Base-by-base conservation (phyloP, 129 eudicot genomes). In the Saussurea involucrata region DNA sequence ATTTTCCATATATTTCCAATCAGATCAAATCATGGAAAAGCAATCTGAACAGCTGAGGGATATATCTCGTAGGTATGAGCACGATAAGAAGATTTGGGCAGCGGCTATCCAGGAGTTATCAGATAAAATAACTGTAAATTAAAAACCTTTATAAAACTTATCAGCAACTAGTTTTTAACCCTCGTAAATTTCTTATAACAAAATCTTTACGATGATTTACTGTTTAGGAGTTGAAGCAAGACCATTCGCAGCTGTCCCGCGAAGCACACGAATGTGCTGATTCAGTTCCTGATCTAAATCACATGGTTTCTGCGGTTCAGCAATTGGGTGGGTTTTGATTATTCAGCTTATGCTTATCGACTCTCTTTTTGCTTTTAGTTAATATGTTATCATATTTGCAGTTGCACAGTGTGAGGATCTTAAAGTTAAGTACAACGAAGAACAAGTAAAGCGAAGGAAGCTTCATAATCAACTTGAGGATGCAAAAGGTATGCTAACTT, bases 351-450 rank as follows among this genome's bases (percentile, higher is more conserved):
- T 53, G 61, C 61, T 53, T 2, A 17, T 53, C 8, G 22, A 17
- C 61, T n/a, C 24, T 22, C n/a, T 53, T 53, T 1, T n/a, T 53
- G 61, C 61, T 53, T 53, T 53, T 53, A n/a, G 61, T n/a, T 53
- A 4, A 34, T 76, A 58, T 66, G 5, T 10, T 32, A 58, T 73
- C 20, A 20, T 57, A 74, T 49, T 49, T 92, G 82, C 85, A 95
- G 98, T 95, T 86, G 85, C 86, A 20, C 93, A 91, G 87, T 92
- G 96, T 78, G 97, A 95, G 87, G 98, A 95, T 83, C 86, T 95
- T 34, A 95, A 95, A 80, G n/a, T 85, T 66, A 95, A 92, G 92
- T 95, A 95, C 84, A 87, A 82, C 71, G 98, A 95, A 75, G 98
- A 95, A 78, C 98, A 95, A 67, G 83, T 82, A 33, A 95, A 86